A percentile compares a stretch with the other conserved stretches of the same genome.
These are phyloP conservation scores for Cenococcum geophilum DNA, from an alignment of 495 filamentous ascomycete genomes.

Conservation along the genomic window DNA sequence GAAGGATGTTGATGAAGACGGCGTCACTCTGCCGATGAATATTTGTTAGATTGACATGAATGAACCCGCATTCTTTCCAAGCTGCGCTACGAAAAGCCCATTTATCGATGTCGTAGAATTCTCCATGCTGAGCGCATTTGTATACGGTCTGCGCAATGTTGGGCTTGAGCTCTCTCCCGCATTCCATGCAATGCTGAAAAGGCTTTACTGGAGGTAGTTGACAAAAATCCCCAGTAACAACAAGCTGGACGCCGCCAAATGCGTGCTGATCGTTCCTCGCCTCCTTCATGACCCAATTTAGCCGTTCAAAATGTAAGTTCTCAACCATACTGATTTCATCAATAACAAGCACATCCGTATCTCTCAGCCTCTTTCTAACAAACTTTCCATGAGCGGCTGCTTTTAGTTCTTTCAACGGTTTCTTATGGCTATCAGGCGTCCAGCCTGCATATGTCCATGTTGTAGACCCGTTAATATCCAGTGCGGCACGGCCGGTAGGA, in stretches of 20 bases:
- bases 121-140: constrained; percentile 15
- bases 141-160: constrained; percentile 14
- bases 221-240: constrained; percentile 44
- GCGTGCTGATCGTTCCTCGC: constrained; percentile 26
- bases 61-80: constrained; percentile 38
- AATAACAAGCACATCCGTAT: constrained; percentile 44
- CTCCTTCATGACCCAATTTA: constrained; percentile 48
- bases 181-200: constrained; percentile 38
- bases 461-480: constrained; percentile 49
- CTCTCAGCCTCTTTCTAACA: constrained; percentile 30
- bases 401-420: constrained; percentile 31
- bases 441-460: constrained; percentile 52
- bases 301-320: constrained; percentile 49
- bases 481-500: constrained; percentile 52
- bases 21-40: constrained; percentile 51
- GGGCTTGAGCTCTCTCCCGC: constrained; percentile 30
- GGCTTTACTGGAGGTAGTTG: constrained; percentile 44
- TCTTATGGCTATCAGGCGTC: constrained; percentile 38
- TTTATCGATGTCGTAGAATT: constrained; percentile 27
- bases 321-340: constrained; percentile 51
- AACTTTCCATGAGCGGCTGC: constrained; percentile 20
- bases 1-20: constrained; percentile 46
- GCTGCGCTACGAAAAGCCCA: constrained; percentile 35
- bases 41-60: constrained; percentile 40
- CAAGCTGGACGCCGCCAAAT: constrained; percentile 45